Percentiles rank a stretch among this genome's conserved stretches.
Evolutionary conservation across 2,329 filamentous ascomycete genomes (phyloP).

Genomic region (Stachybotrys chartarum): DNA sequence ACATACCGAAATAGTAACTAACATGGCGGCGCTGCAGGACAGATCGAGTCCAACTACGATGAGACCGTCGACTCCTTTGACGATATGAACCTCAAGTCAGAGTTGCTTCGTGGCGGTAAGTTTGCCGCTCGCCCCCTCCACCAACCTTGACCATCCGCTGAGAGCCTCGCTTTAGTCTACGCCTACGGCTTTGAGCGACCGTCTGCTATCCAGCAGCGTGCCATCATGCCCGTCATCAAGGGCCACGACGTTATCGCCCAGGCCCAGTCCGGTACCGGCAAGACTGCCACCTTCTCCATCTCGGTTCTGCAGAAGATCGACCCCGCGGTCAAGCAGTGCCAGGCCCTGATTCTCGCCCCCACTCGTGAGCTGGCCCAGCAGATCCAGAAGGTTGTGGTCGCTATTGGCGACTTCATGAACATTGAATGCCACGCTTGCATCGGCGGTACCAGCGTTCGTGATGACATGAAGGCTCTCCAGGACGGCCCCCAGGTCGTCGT

Average conservation of each 20-base stretch:
- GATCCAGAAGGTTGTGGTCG: constrained; percentile 98
- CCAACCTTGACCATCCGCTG: background rate
- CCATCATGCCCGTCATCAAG: constrained; percentile 99
- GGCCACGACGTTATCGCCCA: constrained; percentile 99
- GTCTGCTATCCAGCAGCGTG: constrained; percentile 99
- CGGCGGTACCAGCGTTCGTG: constrained; percentile 94
- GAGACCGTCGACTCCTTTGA: constrained; percentile 99
- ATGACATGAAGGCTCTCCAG: constrained; percentile 96
- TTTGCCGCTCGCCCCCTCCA: constrained; percentile 8
- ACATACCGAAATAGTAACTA: constrained; percentile 8
- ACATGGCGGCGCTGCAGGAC: constrained; percentile 50
- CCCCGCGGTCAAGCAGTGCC: constrained; percentile 87
- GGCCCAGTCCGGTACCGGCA: constrained; percentile 98
- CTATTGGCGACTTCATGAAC: constrained; percentile 99
- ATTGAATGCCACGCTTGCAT: constrained; percentile 99
- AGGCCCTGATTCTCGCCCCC: constrained; percentile 95
- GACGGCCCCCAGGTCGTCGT: constrained; percentile 96
- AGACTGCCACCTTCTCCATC: constrained; percentile 99
- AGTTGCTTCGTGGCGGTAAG: constrained; percentile 88
- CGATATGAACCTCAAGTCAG: constrained; percentile 92
- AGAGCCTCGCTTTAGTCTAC: constrained; percentile 54
- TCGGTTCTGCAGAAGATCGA: constrained; percentile 99
- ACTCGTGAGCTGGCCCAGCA: constrained; percentile 98
- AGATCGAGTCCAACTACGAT: constrained; percentile 99
- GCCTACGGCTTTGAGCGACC: constrained; percentile 99